A percentile compares a stretch with the other conserved stretches of the same genome.
These are phyloP conservation scores for Borovskyia barvae DNA, from an alignment of 208 protist genomes.

Conservation along the genomic window DNA sequence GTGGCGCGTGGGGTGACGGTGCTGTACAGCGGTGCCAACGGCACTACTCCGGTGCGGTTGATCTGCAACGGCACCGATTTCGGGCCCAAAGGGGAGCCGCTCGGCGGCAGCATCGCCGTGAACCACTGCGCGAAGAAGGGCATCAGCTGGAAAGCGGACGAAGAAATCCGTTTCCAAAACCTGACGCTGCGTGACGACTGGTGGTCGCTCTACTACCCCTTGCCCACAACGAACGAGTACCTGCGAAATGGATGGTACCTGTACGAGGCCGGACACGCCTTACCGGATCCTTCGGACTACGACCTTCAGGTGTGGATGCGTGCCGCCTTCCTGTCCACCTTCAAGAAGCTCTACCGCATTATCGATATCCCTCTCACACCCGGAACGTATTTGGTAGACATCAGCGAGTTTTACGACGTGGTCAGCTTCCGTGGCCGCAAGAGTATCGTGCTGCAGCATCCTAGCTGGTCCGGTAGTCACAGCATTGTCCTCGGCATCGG, in stretches of 20 bases:
- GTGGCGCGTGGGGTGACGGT: not conserved
- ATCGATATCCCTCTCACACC: slow-evolving; percentile 77
- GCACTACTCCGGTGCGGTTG: slow-evolving; percentile 29
- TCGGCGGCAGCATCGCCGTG: slow-evolving; percentile 31
- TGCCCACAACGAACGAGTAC: slow-evolving; percentile 64
- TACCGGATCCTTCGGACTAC: slow-evolving; percentile 86
- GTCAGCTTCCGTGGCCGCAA: slow-evolving; percentile 93
- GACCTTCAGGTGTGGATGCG: slow-evolving; percentile 98
- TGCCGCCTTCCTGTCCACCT: slow-evolving; percentile 89
- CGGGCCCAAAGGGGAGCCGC: slow-evolving; percentile 37
- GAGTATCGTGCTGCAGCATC: slow-evolving; percentile 88
- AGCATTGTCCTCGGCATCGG: slow-evolving; percentile 49
- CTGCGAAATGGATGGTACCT: slow-evolving; percentile 84
- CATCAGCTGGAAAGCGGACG: slow-evolving; percentile 93
- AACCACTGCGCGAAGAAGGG: slow-evolving; percentile 74
- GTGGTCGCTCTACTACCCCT: slow-evolving; percentile 76
- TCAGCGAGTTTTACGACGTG: slow-evolving; percentile 95
- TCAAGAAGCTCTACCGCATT: slow-evolving; percentile 96
- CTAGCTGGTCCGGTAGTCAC: slow-evolving; percentile 56
- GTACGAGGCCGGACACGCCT: slow-evolving; percentile 74
- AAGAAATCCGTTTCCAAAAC: slow-evolving; percentile 80
- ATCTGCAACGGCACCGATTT: slow-evolving; percentile 81
- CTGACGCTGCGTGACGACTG: slow-evolving; percentile 32
- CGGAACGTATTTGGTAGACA: slow-evolving; percentile 70
- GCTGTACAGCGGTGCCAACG: slow-evolving; percentile 17